These are phyloP conservation scores for Shiraia bambusicola DNA, from an alignment of 2,329 filamentous ascomycete genomes.

Conservation along the genomic window DNA sequence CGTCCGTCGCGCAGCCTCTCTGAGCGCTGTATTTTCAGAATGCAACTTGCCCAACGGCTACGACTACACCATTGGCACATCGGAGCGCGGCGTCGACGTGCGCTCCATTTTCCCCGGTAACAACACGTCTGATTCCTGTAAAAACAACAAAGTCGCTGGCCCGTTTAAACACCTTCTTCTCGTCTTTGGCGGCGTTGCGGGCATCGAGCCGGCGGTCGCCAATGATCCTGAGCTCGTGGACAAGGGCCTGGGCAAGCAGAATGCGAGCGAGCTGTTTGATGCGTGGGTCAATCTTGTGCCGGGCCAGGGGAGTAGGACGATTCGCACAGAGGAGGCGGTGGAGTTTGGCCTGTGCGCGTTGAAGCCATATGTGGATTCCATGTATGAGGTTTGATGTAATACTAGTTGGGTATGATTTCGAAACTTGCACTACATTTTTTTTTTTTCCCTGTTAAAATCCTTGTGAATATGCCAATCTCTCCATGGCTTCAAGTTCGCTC, in stretches of 20 bases:
- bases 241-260: constrained; percentile 64
- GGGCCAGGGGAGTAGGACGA: constrained; percentile 77
- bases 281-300: constrained; percentile 81
- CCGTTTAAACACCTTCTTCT: constrained; percentile 72
- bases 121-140: not conserved
- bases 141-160: constrained; percentile 27
- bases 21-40: constrained; percentile 77
- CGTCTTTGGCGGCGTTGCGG: constrained; percentile 78
- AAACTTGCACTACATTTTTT: too few species aligned
- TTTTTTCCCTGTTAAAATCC: too few species aligned
- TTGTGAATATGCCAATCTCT: too few species aligned
- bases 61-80: constrained; percentile 80
- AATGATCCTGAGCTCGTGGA: constrained; percentile 60
- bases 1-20: constrained; percentile 64
- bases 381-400: constrained; percentile 13
- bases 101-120: constrained; percentile 34
- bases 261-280: constrained; percentile 74
- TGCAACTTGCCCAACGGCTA: constrained; percentile 75
- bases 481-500: too few species aligned
- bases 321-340: constrained; percentile 80
- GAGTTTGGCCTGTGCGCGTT: constrained; percentile 73
- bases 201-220: constrained; percentile 72
- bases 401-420: too few species aligned
- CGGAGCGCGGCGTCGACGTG: constrained; percentile 66
- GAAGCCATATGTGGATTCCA: constrained; percentile 47